Evolutionary conservation across 495 filamentous ascomycete genomes (phyloP).

Genomic region (Talaromyces ruber): DNA sequence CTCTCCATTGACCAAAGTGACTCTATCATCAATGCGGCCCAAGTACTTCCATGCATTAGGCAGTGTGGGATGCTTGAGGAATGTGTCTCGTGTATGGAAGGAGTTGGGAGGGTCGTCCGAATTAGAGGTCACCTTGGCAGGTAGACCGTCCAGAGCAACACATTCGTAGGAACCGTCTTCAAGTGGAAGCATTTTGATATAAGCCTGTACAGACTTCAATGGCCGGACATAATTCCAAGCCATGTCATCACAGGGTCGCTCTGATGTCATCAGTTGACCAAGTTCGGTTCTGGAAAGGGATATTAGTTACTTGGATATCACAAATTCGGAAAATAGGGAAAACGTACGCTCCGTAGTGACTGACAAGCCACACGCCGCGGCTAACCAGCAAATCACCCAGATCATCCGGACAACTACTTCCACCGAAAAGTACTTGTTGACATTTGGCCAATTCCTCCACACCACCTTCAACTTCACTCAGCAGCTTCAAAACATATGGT

Average conservation of each 20-base stretch:
- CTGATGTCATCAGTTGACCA: constrained; percentile 25
- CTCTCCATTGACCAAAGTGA: constrained; percentile 59
- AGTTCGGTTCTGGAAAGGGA: constrained; percentile 21
- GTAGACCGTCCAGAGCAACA: constrained; percentile 42
- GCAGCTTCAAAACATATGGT: constrained; percentile 39
- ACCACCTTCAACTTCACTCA: constrained; percentile 31
- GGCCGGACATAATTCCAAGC: constrained; percentile 35
- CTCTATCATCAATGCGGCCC: constrained; percentile 51
- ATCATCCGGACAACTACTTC: constrained; percentile 37
- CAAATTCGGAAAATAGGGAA: neutral
- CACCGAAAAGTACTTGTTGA: constrained; percentile 37
- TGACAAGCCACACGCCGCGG: constrained; percentile 43
- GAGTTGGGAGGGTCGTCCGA: constrained; percentile 41
- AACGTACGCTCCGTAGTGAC: constrained; percentile 31
- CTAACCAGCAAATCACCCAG: constrained; percentile 43
- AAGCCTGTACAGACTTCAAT: constrained; percentile 14
- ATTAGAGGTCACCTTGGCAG: constrained; percentile 44
- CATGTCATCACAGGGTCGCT: constrained; percentile 22
- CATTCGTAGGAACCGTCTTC: constrained; percentile 40
- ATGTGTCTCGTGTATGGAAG: constrained; percentile 53
- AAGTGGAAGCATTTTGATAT: constrained; percentile 42
- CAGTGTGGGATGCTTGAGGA: constrained; percentile 50
- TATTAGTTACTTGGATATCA: neutral
- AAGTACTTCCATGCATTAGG: constrained; percentile 56
- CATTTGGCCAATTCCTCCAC: constrained; percentile 23